phyloP scores from a whole-genome alignment of 83 land plant species.

The Thuja plicata region DNA sequence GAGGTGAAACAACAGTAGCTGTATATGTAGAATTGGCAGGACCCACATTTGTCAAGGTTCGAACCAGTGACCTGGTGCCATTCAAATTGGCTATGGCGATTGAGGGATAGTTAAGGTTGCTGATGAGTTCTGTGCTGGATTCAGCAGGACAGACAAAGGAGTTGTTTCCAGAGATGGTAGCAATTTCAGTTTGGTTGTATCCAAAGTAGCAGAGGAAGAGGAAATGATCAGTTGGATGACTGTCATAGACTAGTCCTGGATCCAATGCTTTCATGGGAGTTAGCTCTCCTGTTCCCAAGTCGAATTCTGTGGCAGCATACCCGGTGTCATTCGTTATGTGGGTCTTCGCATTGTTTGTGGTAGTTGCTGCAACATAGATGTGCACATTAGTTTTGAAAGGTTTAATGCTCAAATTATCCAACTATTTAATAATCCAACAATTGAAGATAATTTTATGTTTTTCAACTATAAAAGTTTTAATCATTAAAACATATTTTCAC shows the following conservation, averaged over 20 bases:
- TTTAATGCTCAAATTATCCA: too few relatives aligned
- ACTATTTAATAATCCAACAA: too few relatives aligned
- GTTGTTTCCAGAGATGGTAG: slow-evolving; percentile 40
- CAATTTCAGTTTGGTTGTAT: slow-evolving; percentile 28
- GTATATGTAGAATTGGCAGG: slow-evolving; percentile 36
- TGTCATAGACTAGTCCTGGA: slow-evolving; percentile 80
- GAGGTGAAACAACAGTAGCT: slow-evolving; percentile 39
- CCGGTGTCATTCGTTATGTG: slow-evolving; percentile 37
- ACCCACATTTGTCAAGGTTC: slow-evolving; percentile 86
- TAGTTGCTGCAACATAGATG: slow-evolving; percentile 32
- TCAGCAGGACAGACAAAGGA: slow-evolving; percentile 34
- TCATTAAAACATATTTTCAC: too few relatives aligned
- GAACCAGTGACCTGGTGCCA: slow-evolving; percentile 9
- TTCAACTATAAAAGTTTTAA: too few relatives aligned
- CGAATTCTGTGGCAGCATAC: slow-evolving; percentile 39
- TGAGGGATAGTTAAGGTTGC: slow-evolving; percentile 82
- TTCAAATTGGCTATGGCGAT: slow-evolving; percentile 46
- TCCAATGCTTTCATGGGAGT: slow-evolving; percentile 61
- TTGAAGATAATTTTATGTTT: too few relatives aligned
- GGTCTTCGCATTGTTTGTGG: slow-evolving; percentile 33
- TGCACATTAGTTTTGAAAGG: too few relatives aligned
- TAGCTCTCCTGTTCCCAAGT: slow-evolving; percentile 72
- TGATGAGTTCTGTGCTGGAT: slow-evolving; percentile 34
- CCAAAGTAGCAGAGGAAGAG: slow-evolving; percentile 69
- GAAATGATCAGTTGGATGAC: slow-evolving; percentile 47